Base-by-base conservation (phyloP, 2,329 filamentous ascomycete genomes). In the Cryphonectria carpinicola region DNA sequence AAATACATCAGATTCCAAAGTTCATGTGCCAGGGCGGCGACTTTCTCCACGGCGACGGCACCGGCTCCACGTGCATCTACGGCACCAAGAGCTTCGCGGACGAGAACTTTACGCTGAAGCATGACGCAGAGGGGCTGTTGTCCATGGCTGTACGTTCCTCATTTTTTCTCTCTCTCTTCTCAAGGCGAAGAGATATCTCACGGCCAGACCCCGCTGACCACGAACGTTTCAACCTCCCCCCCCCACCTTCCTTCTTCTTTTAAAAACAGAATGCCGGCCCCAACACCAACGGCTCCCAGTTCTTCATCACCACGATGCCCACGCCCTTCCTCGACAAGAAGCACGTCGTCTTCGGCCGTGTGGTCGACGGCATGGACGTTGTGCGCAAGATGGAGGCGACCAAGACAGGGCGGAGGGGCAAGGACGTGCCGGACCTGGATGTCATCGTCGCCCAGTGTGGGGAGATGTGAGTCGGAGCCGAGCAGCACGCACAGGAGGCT, bases 21-120 rank as follows among this genome's bases (percentile, higher is more conserved):
- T 98, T 98, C 84, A 98, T 98, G 95, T 93, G 96, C 77, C 96
- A 99, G 81, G 95, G 95, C 62, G 96, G 96, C 68, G 96, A 99
- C 81, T 98, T 98, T 80, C 84, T 97, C 73, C 94, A 97, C 77
- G 93, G 94, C 67, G 93, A 98, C 80, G 96, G 96, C 66, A 97
- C 93, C 0, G 96, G 96, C 11, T 94, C 91, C 63, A 92, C 91
- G 14, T 93, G 89, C 75, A 97, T 98, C 80, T 98, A 97, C 84
- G 94, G 94, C 70, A 91, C 89, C 66, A 90, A 92, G 76, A 88
- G 89, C 62, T 98, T 98, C 78, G 89, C 90, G 5, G 96, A 99
- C 78, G 96, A 99, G 84, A 97, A 96, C 80, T 98, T 98, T 79
- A 84, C 80, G 19, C 79, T 94, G 63, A 93, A 91, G 80, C 95